Evolutionary conservation across 2,329 filamentous ascomycete genomes (phyloP).

Genomic region (Aspergillus fumigatus): DNA sequence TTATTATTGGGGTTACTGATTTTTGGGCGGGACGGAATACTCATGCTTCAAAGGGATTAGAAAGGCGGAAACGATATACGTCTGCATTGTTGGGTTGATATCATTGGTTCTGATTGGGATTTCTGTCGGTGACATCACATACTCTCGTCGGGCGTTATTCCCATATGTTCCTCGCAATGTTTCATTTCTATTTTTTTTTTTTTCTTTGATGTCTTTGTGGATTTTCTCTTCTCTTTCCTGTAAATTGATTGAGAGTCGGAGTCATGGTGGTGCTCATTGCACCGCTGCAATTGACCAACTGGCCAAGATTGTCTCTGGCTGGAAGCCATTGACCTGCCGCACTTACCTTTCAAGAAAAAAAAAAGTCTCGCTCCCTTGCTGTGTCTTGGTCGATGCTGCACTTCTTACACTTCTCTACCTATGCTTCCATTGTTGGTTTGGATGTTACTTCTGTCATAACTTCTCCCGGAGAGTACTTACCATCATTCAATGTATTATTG

Average conservation of each 20-base stretch:
- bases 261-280: slow-evolving; percentile 27
- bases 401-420: slow-evolving; percentile 16
- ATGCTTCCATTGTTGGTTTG: slow-evolving; percentile 22
- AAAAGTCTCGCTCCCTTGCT: slow-evolving; percentile 19
- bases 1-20: slow-evolving; percentile 21
- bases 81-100: slow-evolving; percentile 40
- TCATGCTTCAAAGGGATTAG: slow-evolving; percentile 36
- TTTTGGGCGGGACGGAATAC: slow-evolving; percentile 32
- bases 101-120: slow-evolving; percentile 29
- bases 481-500: slow-evolving; percentile 18
- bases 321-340: slow-evolving; percentile 29
- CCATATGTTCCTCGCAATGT: slow-evolving; percentile 10
- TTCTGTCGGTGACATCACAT: slow-evolving; percentile 16
- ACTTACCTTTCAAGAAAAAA: slow-evolving; percentile 5
- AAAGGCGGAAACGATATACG: slow-evolving; percentile 43
- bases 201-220: slow-evolving; percentile 16
- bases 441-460: slow-evolving; percentile 17
- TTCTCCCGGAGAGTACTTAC: slow-evolving; percentile 17
- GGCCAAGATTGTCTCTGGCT: slow-evolving; percentile 23
- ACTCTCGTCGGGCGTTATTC: not conserved
- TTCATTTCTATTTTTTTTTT: slow-evolving; percentile 14
- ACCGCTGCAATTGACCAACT: slow-evolving; percentile 25
- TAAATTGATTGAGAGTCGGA: slow-evolving; percentile 33
- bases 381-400: slow-evolving; percentile 15
- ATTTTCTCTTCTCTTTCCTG: slow-evolving; percentile 23